These are phyloP conservation scores for Amphicarpaea edgeworthii DNA, from an alignment of 306 rosid species.

Conservation along the genomic window DNA sequence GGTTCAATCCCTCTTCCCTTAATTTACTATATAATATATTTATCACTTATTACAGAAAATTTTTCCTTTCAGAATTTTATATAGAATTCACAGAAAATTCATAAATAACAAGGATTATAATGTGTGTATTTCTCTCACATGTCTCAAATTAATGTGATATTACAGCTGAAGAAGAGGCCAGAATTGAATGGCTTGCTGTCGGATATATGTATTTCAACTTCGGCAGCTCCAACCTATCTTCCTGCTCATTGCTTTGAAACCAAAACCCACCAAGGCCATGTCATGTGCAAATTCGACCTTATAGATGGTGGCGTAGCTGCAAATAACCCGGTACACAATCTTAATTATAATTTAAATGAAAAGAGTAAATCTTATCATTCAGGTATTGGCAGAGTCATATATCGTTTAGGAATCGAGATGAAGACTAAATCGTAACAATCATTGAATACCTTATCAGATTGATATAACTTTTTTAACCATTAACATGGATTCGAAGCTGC, in stretches of 20 bases:
- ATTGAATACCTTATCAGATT: too few species aligned
- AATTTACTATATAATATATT: not conserved
- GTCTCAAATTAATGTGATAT: not conserved
- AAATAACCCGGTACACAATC: slow-evolving; percentile 67
- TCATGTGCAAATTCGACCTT: slow-evolving; percentile 56
- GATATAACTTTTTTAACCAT: too few species aligned
- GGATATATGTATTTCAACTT: slow-evolving; percentile 73
- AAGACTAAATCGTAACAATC: too few species aligned
- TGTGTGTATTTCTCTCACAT: not conserved
- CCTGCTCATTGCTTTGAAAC: slow-evolving; percentile 72
- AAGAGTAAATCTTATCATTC: too few species aligned
- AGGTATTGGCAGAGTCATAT: too few species aligned
- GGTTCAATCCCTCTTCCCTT: slow-evolving; percentile 47
- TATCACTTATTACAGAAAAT: too few species aligned
- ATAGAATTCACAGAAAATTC: too few species aligned
- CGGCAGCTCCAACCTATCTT: slow-evolving; percentile 80
- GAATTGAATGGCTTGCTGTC: slow-evolving; percentile 48
- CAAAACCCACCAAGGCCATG: slow-evolving; percentile 21
- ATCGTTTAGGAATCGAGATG: too few species aligned
- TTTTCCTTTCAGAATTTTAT: too few species aligned
- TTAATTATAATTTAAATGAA: too few species aligned
- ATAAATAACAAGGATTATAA: too few species aligned
- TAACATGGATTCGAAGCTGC: too few species aligned
- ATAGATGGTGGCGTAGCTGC: slow-evolving; percentile 78
- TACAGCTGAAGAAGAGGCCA: slow-evolving; percentile 48